phyloP scores from a whole-genome alignment of 1,284 basidiomycete genomes.

The Leccinum huronense region DNA sequence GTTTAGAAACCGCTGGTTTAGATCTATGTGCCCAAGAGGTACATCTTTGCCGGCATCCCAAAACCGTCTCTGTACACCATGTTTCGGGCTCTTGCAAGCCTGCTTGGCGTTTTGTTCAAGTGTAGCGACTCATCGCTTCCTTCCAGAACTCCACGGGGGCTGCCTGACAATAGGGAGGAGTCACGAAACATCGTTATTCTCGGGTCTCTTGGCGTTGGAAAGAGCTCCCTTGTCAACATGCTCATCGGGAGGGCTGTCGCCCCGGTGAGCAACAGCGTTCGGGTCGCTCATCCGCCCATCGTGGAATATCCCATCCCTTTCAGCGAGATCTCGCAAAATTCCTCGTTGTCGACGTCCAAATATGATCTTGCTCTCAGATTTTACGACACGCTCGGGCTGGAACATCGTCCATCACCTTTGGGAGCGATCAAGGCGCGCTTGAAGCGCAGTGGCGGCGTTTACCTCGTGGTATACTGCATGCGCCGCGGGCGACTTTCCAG shows the following conservation, averaged over 20 bases:
- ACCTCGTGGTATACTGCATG: conserved; percentile 31
- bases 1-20: neutral
- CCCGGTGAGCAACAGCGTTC: conserved; percentile 24
- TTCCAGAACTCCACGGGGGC: conserved; percentile 9
- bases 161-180: conserved; percentile 7
- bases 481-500: conserved; percentile 25
- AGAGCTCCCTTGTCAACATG: conserved; percentile 33
- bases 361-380: conserved; percentile 15
- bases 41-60: neutral
- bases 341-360: neutral
- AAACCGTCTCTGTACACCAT: conserved; percentile 4
- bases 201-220: conserved; percentile 31
- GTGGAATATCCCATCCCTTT: conserved; percentile 19
- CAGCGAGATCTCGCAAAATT: conserved; percentile 11
- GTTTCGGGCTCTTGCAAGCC: neutral
- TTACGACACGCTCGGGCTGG: conserved; percentile 28
- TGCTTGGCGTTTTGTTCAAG: conserved; percentile 5
- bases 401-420: conserved; percentile 23
- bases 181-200: conserved; percentile 26
- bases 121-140: neutral
- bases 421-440: conserved; percentile 17
- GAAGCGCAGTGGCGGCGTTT: conserved; percentile 16
- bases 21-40: neutral
- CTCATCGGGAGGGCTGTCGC: conserved; percentile 24
- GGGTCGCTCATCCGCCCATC: conserved; percentile 21